A percentile compares a stretch with the other conserved stretches of the same genome.
Evolutionary conservation across 2,329 filamentous ascomycete genomes (phyloP).

Genomic region (Pseudogymnoascus sp.): DNA sequence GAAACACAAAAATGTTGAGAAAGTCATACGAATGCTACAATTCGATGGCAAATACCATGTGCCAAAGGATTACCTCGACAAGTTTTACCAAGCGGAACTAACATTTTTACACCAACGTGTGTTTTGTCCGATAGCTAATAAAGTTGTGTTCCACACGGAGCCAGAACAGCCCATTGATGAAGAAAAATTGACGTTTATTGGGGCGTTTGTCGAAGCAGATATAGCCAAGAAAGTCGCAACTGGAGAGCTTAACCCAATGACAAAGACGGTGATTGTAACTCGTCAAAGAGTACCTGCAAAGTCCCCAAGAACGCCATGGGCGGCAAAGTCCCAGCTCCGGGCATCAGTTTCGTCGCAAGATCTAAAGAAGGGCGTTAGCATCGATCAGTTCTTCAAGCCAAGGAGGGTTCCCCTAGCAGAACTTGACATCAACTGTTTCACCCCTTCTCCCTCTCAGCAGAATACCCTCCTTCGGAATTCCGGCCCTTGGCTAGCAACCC

Average conservation of each 20-base stretch:
- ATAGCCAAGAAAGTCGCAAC: constrained; percentile 65
- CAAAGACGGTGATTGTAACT: constrained; percentile 52
- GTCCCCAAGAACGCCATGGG: constrained; percentile 15
- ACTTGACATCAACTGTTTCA: constrained; percentile 58
- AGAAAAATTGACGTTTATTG: constrained; percentile 73
- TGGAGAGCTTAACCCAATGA: constrained; percentile 84
- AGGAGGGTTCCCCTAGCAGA: constrained; percentile 57
- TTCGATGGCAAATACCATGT: constrained; percentile 82
- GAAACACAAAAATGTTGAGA: constrained; percentile 82
- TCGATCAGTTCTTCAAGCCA: constrained; percentile 57
- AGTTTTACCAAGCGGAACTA: constrained; percentile 78
- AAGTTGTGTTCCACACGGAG: constrained; percentile 67
- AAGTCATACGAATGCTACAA: constrained; percentile 70
- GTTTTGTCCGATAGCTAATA: constrained; percentile 66
- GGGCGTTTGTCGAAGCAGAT: constrained; percentile 58
- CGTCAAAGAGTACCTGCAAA: constrained; percentile 19
- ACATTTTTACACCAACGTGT: constrained; percentile 95
- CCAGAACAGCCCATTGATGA: constrained; percentile 54
- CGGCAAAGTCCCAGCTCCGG: constrained; percentile 14
- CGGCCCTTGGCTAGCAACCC: constrained; percentile 45
- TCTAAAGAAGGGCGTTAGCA: constrained; percentile 51
- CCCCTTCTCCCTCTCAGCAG: constrained; percentile 57
- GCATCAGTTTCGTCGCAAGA: constrained; percentile 33
- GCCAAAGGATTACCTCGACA: constrained; percentile 69
- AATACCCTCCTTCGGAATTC: constrained; percentile 45